These are phyloP conservation scores for Isoetes taiwanensis DNA, from an alignment of 75 land plant genomes.

Conservation along the genomic window DNA sequence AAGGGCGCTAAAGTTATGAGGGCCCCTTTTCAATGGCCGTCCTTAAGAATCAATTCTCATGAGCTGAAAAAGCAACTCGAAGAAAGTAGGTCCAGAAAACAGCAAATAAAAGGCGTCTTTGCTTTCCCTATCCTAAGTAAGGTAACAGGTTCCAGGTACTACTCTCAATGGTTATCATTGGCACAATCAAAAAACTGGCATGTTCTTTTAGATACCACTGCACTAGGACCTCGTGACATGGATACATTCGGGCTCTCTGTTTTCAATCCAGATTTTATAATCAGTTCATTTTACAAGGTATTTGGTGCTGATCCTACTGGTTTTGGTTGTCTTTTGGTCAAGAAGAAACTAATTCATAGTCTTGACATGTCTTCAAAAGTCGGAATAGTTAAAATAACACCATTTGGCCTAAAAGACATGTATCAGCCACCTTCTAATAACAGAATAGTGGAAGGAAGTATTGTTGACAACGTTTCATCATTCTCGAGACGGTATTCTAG, in stretches of 20 bases:
- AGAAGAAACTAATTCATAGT: too few species aligned
- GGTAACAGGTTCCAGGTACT: conserved; percentile 73
- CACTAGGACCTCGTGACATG: conserved; percentile 86
- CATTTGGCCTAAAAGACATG: too few species aligned
- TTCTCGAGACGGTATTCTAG: too few species aligned
- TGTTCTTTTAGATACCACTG: conserved; percentile 74
- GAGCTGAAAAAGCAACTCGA: conserved; percentile 50
- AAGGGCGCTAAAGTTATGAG: conserved; percentile 48
- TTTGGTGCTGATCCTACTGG: conserved; percentile 86
- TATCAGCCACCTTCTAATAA: too few species aligned
- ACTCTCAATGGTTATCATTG: conserved; percentile 83
- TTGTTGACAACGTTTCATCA: too few species aligned
- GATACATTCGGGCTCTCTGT: conserved; percentile 76
- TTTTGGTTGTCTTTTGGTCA: conserved; percentile 76
- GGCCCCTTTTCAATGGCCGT: conserved; percentile 66
- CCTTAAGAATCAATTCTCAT: conserved; percentile 45
- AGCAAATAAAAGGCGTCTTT: conserved; percentile 40
- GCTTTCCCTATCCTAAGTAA: conserved; percentile 79
- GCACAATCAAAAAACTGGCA: conserved; percentile 86
- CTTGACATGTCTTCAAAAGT: too few species aligned
- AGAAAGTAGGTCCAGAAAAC: not conserved
- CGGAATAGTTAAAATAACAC: too few species aligned
- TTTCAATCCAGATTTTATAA: conserved; percentile 75
- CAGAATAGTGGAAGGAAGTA: too few species aligned
- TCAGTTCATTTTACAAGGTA: conserved; percentile 72